Percentiles rank a stretch among this genome's conserved stretches.
These are phyloP conservation scores for Tephrocybe sp. DNA, from an alignment of 768 basidiomycete species.

Conservation along the genomic window DNA sequence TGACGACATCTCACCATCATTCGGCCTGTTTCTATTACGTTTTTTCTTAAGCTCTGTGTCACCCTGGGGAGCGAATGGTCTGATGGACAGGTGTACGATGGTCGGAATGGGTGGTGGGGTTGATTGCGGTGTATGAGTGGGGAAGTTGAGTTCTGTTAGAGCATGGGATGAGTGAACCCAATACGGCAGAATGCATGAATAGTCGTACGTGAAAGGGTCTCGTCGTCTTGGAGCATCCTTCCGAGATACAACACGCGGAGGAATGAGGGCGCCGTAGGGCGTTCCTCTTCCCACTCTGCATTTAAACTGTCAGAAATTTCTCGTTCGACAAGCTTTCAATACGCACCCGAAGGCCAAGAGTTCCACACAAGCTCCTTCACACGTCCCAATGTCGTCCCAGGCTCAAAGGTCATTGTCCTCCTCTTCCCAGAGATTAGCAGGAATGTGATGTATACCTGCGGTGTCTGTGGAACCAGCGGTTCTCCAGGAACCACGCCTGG, in stretches of 20 bases:
- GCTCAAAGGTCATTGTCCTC: conserved; percentile 73
- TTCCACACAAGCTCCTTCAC: conserved; percentile 87
- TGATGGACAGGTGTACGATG: conserved; percentile 75
- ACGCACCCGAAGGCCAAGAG: conserved; percentile 73
- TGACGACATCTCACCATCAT: conserved; percentile 25
- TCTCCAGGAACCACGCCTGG: conserved; percentile 3
- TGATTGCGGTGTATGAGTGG: conserved; percentile 34
- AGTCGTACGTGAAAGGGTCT: conserved; percentile 62
- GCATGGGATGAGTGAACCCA: not conserved
- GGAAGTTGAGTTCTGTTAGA: conserved; percentile 38
- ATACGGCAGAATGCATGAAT: not conserved
- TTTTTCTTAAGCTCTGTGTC: conserved; percentile 61
- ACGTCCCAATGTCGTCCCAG: conserved; percentile 70
- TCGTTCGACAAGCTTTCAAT: not conserved
- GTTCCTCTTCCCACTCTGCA: conserved; percentile 76
- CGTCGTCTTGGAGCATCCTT: conserved; percentile 82
- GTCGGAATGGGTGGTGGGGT: conserved; percentile 43
- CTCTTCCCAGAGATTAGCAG: conserved; percentile 69
- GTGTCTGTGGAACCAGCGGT: conserved; percentile 50
- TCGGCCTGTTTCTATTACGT: conserved; percentile 28
- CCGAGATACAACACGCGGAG: conserved; percentile 76
- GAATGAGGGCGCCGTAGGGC: conserved; percentile 76
- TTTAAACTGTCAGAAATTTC: conserved; percentile 1
- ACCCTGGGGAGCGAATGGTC: conserved; percentile 52
- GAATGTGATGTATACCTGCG: conserved; percentile 69